Evolutionary conservation across 805 yeast species (phyloP).

Genomic region (Barnettozyma pratensis): DNA sequence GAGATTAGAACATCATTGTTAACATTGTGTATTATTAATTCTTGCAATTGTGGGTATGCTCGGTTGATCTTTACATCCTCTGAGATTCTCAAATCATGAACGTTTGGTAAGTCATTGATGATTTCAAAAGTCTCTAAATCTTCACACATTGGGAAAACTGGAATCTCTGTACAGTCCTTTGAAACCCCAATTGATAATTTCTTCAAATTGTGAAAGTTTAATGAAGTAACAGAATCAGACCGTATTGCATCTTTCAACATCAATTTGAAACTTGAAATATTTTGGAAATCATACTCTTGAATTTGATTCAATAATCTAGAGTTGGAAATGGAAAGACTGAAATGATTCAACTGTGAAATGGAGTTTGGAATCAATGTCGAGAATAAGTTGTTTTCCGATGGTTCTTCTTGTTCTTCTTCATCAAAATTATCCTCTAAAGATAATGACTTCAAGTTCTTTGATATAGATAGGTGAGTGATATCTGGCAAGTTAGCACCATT

Average conservation of each 20-base stretch:
- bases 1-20: not conserved
- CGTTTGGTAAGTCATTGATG: not conserved
- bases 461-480: not conserved
- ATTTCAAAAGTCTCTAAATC: conserved; percentile 1
- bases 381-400: not conserved
- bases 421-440: not conserved
- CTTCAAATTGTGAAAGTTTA: not conserved
- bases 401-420: not conserved
- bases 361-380: not conserved
- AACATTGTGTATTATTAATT: not conserved
- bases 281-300: not conserved
- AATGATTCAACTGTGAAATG: not conserved
- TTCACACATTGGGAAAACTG: not conserved
- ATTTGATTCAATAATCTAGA: not conserved
- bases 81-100: not conserved
- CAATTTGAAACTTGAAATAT: not conserved
- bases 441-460: not conserved
- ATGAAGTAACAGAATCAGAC: not conserved
- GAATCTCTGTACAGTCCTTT: not conserved
- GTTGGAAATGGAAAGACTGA: not conserved
- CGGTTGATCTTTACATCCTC: not conserved
- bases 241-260: not conserved
- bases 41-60: conserved; percentile 2
- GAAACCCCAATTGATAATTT: not conserved
- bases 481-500: not conserved